Percentiles rank a stretch among this genome's conserved stretches.
phyloP scores from a whole-genome alignment of 2,329 filamentous ascomycete genomes.

The Davidsoniella virescens region DNA sequence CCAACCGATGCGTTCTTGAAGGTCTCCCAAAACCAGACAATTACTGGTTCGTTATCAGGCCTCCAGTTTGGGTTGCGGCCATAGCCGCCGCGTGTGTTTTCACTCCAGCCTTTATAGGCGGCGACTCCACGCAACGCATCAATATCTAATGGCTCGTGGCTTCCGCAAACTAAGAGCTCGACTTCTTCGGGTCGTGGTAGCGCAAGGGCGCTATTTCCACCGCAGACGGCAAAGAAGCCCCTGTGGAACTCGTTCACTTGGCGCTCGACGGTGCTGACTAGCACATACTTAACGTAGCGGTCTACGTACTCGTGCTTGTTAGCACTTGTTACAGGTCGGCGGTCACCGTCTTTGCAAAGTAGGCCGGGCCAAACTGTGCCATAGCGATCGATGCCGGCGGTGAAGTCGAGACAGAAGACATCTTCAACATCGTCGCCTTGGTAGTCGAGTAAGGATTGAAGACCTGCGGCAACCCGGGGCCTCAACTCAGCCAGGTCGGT shows the following conservation, averaged over 20 bases:
- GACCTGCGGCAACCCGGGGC: constrained; percentile 56
- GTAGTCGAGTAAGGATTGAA: constrained; percentile 63
- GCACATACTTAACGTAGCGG: constrained; percentile 61
- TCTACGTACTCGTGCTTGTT: constrained; percentile 81
- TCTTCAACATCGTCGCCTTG: constrained; percentile 62
- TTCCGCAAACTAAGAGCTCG: constrained; percentile 70
- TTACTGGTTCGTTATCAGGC: constrained; percentile 40
- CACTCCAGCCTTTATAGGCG: constrained; percentile 65
- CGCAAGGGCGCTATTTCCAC: constrained; percentile 62
- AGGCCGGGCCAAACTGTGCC: constrained; percentile 50
- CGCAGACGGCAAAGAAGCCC: constrained; percentile 84
- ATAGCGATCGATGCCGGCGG: constrained; percentile 61
- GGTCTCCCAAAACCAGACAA: constrained; percentile 79
- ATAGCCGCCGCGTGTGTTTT: constrained; percentile 25
- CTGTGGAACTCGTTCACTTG: constrained; percentile 91
- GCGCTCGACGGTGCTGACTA: constrained; percentile 60
- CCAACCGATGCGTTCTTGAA: constrained; percentile 49
- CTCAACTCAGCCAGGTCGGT: constrained; percentile 73
- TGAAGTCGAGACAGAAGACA: constrained; percentile 70
- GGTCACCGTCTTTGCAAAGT: constrained; percentile 58
- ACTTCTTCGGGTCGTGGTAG: constrained; percentile 86
- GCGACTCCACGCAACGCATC: constrained; percentile 59
- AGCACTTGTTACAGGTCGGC: constrained; percentile 60
- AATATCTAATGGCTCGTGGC: constrained; percentile 70
- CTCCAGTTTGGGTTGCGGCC: constrained; percentile 19